Evolutionary conservation across 2,329 filamentous ascomycete genomes (phyloP), one percentile per base, ranked within the genome.

Genomic region (Fusarium camptoceras): DNA sequence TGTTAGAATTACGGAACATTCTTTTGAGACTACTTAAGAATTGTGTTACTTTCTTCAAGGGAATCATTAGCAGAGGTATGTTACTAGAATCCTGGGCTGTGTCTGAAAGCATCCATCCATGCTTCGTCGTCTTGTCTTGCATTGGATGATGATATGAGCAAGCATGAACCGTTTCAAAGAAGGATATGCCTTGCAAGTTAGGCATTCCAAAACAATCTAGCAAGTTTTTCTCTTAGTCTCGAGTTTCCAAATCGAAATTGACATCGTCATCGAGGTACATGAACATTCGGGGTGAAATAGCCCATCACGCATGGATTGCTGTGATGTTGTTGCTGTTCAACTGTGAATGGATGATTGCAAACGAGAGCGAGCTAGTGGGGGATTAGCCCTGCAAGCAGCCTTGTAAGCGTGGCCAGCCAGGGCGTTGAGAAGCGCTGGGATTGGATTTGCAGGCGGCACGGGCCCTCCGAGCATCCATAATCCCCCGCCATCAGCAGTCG

Each of bases 161-260:
- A 49, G 25, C 54, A 37, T 72, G 68, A 71, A 63, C 67, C 58
- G 70, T 68, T 71, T 68, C 64, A 73, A 64, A 54, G 44, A 25
- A 48, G 41, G 46, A 28, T 41, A 30, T 46, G 47, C 31, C 61
- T 66, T 34, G 48, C 25, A 55, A 27, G 24, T 42, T 43, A 18
- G 34, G 43, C 37, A 50, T 55, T 59, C 8, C 24, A 58, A 59
- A 56, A 43, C 54, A 51, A 30, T 5, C 60, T 18, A 54, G n/a
- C 25, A 27, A 28, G 37, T 18, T 11, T 22, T 37, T 47, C 16
- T n/a, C 43, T 59, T 41, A 20, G 22, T 30, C 15, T 3, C 24
- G 39, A 58, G 25, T 6, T 22, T 20, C 20, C 30, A 28, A 49
- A 43, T 59, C 31, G 31, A 59, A 8, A 55, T 49, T 46, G 43